A percentile compares a stretch with the other conserved stretches of the same genome.
These are phyloP conservation scores for Trichoderma oligosporum DNA, from an alignment of 2,329 filamentous ascomycete genomes.

Conservation along the genomic window DNA sequence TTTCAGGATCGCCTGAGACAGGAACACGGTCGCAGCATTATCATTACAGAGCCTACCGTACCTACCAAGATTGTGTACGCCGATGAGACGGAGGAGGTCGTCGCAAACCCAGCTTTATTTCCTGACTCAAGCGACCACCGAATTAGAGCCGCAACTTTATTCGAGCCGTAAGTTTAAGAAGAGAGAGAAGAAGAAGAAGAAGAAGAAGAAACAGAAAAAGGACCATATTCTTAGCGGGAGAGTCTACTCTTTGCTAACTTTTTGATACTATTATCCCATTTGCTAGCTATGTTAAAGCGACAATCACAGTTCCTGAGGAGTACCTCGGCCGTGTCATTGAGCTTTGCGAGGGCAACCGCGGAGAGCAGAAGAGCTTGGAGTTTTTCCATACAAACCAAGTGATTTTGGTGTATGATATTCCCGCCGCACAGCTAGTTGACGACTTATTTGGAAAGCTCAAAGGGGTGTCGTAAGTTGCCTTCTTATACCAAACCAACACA, in stretches of 20 bases:
- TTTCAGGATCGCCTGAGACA: slow-evolving; percentile 93
- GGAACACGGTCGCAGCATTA: slow-evolving; percentile 91
- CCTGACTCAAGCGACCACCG: slow-evolving; percentile 60
- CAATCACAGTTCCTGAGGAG: slow-evolving; percentile 87
- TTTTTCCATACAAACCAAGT: slow-evolving; percentile 93
- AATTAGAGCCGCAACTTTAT: slow-evolving; percentile 42
- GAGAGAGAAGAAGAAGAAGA: no score
- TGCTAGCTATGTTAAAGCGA: slow-evolving; percentile 67
- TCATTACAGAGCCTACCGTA: slow-evolving; percentile 94
- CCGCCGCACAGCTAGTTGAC: slow-evolving; percentile 85
- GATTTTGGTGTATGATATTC: slow-evolving; percentile 88
- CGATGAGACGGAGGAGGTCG: slow-evolving; percentile 71
- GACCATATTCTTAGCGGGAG: no score
- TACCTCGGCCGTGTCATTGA: slow-evolving; percentile 94
- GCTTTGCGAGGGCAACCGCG: slow-evolving; percentile 84
- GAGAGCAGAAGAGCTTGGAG: slow-evolving; percentile 79
- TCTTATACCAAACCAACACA: no score
- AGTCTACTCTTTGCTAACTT: not conserved
- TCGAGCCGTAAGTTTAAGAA: slow-evolving; percentile 50
- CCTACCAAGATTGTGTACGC: slow-evolving; percentile 81
- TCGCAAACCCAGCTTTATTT: slow-evolving; percentile 85
- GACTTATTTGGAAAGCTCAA: slow-evolving; percentile 98
- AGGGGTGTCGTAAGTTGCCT: slow-evolving; percentile 64
- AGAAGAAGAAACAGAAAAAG: no score
- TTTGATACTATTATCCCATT: no score